Percentiles rank a stretch among this genome's conserved stretches.
Conservation (phyloP, 441 rosid genomes). For the Theobroma grandiflorum region DNA sequence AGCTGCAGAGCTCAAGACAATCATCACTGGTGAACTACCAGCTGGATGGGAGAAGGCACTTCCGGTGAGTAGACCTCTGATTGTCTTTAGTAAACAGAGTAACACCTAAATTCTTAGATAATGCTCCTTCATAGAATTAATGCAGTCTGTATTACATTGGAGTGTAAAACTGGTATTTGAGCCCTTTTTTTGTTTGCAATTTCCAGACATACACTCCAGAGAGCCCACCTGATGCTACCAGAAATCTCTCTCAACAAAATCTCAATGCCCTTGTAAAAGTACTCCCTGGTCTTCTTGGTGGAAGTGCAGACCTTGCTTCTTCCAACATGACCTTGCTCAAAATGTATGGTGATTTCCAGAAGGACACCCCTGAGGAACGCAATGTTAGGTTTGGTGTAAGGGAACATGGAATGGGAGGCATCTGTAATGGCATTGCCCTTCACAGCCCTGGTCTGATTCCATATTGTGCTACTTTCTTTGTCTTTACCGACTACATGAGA, state of each 20-base stretch:
- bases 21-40: conserved; percentile 82
- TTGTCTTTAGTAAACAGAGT: conserved; percentile 5
- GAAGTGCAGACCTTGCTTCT: conserved; percentile 96
- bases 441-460: conserved; percentile 86
- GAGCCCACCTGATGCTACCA: conserved; percentile 83
- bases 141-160: conserved; percentile 1
- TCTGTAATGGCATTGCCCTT: conserved; percentile 83
- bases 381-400: conserved; percentile 89
- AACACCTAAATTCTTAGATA: neutral
- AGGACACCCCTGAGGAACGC: conserved; percentile 84
- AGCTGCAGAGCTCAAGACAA: conserved; percentile 91
- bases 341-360: conserved; percentile 87
- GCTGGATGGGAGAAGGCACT: conserved; percentile 98
- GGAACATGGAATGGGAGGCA: conserved; percentile 92
- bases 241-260: conserved; percentile 81
- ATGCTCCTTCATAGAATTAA: neutral
- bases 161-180: neutral
- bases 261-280: conserved; percentile 79
- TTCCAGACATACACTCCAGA: conserved; percentile 79
- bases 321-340: conserved; percentile 92
- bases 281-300: conserved; percentile 87
- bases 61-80: conserved; percentile 76
- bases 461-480: conserved; percentile 95
- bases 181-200: conserved; percentile 13
- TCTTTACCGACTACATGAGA: conserved; percentile 97